These are phyloP conservation scores for Rubroshorea leprosula DNA, from an alignment of 345 rosid genomes.

Conservation along the genomic window DNA sequence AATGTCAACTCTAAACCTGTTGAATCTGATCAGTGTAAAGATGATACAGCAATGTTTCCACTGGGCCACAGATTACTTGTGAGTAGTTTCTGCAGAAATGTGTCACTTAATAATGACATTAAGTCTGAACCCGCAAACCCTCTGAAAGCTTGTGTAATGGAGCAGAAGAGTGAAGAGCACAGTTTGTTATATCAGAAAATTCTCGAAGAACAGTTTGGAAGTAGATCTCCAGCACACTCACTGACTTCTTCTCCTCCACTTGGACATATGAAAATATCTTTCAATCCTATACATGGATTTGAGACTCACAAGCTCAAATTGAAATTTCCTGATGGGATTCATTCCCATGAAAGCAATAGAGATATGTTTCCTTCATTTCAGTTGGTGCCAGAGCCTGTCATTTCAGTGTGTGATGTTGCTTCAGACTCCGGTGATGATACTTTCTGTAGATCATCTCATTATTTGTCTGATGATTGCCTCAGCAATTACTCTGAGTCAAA, in stretches of 20 bases:
- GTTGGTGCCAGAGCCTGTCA: slow-evolving; percentile 65
- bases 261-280: slow-evolving; percentile 85
- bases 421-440: slow-evolving; percentile 79
- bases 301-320: slow-evolving; percentile 65
- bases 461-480: slow-evolving; percentile 58
- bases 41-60: slow-evolving; percentile 47
- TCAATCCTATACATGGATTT: slow-evolving; percentile 55
- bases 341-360: slow-evolving; percentile 27
- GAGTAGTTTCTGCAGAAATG: slow-evolving; percentile 51
- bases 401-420: slow-evolving; percentile 28
- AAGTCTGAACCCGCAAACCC: slow-evolving; percentile 34
- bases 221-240: slow-evolving; percentile 35
- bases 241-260: slow-evolving; percentile 80
- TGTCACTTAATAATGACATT: slow-evolving; percentile 37
- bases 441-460: slow-evolving; percentile 76
- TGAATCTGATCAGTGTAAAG: slow-evolving; percentile 31
- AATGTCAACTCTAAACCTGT: slow-evolving; percentile 20
- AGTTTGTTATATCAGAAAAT: slow-evolving; percentile 21
- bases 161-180: slow-evolving; percentile 27
- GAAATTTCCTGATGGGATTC: slow-evolving; percentile 53
- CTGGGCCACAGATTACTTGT: slow-evolving; percentile 56
- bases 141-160: slow-evolving; percentile 23
- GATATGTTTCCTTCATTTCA: slow-evolving; percentile 79
- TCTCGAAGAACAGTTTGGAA: slow-evolving; percentile 32
- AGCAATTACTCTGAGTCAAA: slow-evolving; percentile 57